Conservation (phyloP, 73 alveolate species). For the Tetrahymena borealis region DNA sequence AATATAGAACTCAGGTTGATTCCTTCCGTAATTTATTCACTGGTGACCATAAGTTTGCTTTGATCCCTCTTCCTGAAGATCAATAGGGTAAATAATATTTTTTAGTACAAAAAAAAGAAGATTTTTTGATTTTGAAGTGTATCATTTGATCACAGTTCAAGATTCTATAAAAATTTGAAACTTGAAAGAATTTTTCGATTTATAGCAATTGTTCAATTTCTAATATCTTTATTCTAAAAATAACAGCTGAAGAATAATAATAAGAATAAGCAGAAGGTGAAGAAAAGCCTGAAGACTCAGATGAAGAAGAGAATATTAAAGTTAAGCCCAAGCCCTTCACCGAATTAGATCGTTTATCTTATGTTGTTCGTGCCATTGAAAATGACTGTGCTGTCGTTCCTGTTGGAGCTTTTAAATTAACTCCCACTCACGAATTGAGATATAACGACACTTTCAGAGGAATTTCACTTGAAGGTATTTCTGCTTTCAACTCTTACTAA, state of each 20-base stretch:
- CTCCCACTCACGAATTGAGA: conserved; percentile 78
- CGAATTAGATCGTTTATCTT: conserved; percentile 75
- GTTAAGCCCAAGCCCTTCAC: conserved; percentile 73
- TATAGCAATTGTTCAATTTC: too few species aligned
- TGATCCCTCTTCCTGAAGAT: conserved; percentile 27
- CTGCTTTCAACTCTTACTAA: conserved; percentile 36
- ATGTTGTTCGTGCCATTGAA: conserved; percentile 76
- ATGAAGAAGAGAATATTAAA: conserved; percentile 56
- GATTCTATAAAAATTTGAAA: not conserved
- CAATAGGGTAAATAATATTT: conserved; percentile 4
- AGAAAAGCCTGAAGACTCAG: conserved; percentile 60
- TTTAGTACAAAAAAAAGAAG: not conserved
- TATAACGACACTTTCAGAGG: conserved; percentile 80
- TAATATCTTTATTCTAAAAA: conserved; percentile 32
- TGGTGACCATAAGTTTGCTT: conserved; percentile 63
- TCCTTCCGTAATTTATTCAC: conserved; percentile 54
- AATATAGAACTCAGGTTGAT: conserved; percentile 50
- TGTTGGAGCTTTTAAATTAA: conserved; percentile 64
- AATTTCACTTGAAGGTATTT: conserved; percentile 34
- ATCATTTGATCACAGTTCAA: too few species aligned
- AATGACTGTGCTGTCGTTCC: conserved; percentile 74
- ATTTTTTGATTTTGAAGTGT: not conserved
- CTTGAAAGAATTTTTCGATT: not conserved
- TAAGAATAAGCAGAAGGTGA: conserved; percentile 37
- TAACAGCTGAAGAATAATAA: conserved; percentile 56